phyloP scores from a whole-genome alignment of 768 basidiomycete genomes.

The Hygrophoropsis aurantiaca region DNA sequence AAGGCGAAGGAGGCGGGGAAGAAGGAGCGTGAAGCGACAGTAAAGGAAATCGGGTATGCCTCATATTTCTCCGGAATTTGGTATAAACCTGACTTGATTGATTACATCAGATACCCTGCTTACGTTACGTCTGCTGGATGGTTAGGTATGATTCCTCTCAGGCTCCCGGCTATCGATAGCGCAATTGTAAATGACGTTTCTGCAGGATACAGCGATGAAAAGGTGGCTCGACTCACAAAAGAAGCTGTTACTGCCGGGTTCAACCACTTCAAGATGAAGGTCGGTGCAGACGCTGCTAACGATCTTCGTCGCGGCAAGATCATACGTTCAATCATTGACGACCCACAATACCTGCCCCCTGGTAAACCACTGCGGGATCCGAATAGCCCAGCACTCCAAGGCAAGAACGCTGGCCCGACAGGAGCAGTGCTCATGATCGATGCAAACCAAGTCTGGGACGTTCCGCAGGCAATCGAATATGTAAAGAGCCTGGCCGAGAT shows the following conservation, averaged over 20 bases:
- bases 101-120: constrained; percentile 62
- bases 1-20: constrained; percentile 76
- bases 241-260: constrained; percentile 86
- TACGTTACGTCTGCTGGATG: constrained; percentile 94
- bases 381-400: constrained; percentile 58
- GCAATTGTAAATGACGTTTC: constrained; percentile 11
- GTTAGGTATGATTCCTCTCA: constrained; percentile 53
- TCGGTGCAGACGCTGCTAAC: constrained; percentile 78
- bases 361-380: constrained; percentile 59
- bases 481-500: constrained; percentile 75
- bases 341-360: constrained; percentile 77
- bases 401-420: constrained; percentile 93
- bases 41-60: constrained; percentile 64
- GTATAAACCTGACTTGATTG: too few relatives aligned
- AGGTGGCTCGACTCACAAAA: constrained; percentile 80
- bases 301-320: constrained; percentile 86
- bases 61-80: too few relatives aligned
- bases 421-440: constrained; percentile 97
- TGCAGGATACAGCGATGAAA: constrained; percentile 87
- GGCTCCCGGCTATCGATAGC: too few relatives aligned
- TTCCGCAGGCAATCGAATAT: constrained; percentile 89
- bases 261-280: constrained; percentile 99
- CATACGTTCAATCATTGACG: constrained; percentile 94
- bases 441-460: constrained; percentile 97
- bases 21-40: constrained; percentile 73